Evolutionary conservation across 2,329 filamentous ascomycete species (phyloP).

Genomic region (Colletotrichum gloeosporioides): DNA sequence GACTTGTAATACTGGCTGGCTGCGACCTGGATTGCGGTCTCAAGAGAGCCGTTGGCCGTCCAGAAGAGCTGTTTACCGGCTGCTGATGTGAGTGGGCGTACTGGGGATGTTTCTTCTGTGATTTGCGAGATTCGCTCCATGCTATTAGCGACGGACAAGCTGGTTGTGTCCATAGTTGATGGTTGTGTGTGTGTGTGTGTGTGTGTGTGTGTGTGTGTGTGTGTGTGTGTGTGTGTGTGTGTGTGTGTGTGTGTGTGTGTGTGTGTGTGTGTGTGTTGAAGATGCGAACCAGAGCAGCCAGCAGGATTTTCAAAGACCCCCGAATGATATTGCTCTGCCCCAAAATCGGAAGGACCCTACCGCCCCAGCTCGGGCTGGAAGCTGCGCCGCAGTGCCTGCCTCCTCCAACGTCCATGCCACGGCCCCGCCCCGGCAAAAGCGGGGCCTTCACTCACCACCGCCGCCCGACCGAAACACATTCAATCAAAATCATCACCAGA

Average conservation of each 20-base stretch:
- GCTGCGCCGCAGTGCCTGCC: no score
- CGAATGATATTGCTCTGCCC: no score
- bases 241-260: neutral
- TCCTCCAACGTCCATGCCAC: no score
- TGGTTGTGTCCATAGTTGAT: neutral
- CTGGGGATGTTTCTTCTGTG: no score
- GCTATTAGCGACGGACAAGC: neutral
- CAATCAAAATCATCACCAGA: no score
- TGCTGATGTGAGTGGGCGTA: neutral
- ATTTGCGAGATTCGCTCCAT: neutral
- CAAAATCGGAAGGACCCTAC: no score
- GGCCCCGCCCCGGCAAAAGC: no score
- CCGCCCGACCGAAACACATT: no score
- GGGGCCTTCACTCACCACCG: no score
- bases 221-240: neutral
- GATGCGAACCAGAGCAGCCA: no score
- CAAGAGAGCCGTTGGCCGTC: conserved; percentile 2
- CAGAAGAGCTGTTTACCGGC: neutral
- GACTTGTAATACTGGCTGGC: conserved; percentile 4
- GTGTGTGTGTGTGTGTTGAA: neutral
- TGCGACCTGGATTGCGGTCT: conserved; percentile 17
- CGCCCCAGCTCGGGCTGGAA: no score
- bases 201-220: neutral
- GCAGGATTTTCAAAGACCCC: no score
- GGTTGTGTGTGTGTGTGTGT: neutral